A percentile compares a stretch with the other conserved stretches of the same genome.
These are phyloP conservation scores for Pestalotiopsis sp. DNA, from an alignment of 2,329 filamentous ascomycete species.

Conservation along the genomic window DNA sequence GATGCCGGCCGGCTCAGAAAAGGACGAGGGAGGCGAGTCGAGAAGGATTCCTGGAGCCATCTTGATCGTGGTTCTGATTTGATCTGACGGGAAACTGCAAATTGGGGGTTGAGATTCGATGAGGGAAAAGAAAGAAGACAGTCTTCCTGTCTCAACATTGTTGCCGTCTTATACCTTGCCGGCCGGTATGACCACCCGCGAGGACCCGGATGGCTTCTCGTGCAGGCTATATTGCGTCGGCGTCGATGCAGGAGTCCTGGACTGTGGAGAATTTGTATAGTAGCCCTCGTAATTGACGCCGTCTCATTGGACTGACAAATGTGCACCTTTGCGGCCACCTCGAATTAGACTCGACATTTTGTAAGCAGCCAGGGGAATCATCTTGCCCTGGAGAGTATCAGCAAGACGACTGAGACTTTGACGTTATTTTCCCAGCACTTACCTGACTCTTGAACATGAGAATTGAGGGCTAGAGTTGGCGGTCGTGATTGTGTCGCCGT, in stretches of 20 bases:
- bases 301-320: neutral
- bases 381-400: neutral
- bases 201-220: conserved; percentile 4
- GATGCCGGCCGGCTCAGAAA: neutral
- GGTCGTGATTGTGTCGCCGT: too few species aligned
- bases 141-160: neutral
- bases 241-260: neutral
- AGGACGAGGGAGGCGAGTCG: conserved; percentile 2
- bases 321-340: conserved; percentile 9
- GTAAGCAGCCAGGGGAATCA: neutral
- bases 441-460: neutral
- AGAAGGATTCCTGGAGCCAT: conserved; percentile 6
- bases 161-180: neutral
- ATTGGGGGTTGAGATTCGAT: neutral
- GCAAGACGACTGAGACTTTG: neutral
- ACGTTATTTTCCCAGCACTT: neutral
- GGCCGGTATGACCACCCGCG: neutral
- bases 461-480: neutral
- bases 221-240: neutral
- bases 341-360: neutral
- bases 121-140: neutral
- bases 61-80: neutral
- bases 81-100: neutral
- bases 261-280: neutral
- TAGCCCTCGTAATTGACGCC: neutral